phyloP scores from a whole-genome alignment of 1,284 basidiomycete genomes.

The Amylostereum areolatum region DNA sequence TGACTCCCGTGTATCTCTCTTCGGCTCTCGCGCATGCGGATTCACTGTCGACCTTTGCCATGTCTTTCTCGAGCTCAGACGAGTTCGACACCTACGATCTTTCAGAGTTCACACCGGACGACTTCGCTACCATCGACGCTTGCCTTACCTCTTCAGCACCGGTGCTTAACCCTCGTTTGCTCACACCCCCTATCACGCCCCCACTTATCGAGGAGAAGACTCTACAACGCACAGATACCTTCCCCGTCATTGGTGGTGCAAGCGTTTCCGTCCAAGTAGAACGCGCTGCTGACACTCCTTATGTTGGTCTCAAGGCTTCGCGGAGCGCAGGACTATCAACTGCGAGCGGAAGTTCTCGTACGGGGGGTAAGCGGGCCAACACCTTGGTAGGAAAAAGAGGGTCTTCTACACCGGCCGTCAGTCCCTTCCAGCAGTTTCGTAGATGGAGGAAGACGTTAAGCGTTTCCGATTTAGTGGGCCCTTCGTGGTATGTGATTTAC shows the following conservation, averaged over 20 bases:
- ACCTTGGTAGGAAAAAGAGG: too few species aligned
- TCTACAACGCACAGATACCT: background rate
- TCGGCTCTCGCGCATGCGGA: too few species aligned
- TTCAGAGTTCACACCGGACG: conserved; percentile 51
- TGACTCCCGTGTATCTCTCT: too few species aligned
- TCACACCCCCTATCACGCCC: conserved; percentile 22
- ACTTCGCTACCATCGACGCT: conserved; percentile 48
- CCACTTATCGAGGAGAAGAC: background rate
- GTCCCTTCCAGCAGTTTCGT: conserved; percentile 21
- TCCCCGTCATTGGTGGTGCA: conserved; percentile 14
- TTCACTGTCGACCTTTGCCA: too few species aligned
- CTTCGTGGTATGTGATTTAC: conserved; percentile 42
- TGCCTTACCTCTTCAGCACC: conserved; percentile 11
- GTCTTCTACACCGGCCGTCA: too few species aligned
- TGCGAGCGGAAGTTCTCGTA: too few species aligned
- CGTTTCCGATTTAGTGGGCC: conserved; percentile 42
- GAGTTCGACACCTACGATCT: conserved; percentile 42
- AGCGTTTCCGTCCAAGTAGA: conserved; percentile 10
- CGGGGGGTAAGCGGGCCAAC: too few species aligned
- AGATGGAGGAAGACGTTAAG: conserved; percentile 17
- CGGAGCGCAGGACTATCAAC: too few species aligned
- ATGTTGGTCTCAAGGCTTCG: conserved; percentile 6
- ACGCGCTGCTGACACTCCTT: conserved; percentile 6
- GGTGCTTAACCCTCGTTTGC: background rate
- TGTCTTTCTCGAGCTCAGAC: conserved; percentile 11